Percentiles rank a stretch among this genome's conserved stretches.
phyloP scores from a whole-genome alignment of 371 early-diverging fungal genomes.

The Dinochytrium kinnereticum region DNA sequence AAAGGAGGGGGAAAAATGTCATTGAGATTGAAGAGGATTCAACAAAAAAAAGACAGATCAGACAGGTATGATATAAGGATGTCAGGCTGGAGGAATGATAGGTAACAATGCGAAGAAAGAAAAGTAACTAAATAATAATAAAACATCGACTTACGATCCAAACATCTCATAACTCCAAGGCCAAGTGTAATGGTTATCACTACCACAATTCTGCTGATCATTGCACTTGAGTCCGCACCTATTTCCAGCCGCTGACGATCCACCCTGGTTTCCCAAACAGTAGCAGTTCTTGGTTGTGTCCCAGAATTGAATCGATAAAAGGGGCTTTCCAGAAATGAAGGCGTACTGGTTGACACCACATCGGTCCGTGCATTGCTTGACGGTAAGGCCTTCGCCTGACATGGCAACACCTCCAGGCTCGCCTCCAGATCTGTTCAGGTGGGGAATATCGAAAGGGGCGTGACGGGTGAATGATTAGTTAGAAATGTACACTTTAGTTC shows the following conservation, averaged over 20 bases:
- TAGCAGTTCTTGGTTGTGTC: slow-evolving; percentile 6
- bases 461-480: too few species aligned
- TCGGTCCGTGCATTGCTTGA: not conserved
- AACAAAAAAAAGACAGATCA: not conserved
- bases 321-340: slow-evolving; percentile 10
- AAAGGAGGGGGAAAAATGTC: not conserved
- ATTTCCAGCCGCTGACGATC: not conserved
- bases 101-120: too few species aligned
- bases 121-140: too few species aligned
- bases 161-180: not conserved
- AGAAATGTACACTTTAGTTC: too few species aligned
- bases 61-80: not conserved
- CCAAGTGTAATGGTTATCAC: not conserved
- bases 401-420: slow-evolving; percentile 1
- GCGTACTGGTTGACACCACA: not conserved
- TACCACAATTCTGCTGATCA: not conserved
- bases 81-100: not conserved
- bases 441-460: too few species aligned
- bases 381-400: not conserved
- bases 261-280: not conserved
- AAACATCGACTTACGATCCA: too few species aligned
- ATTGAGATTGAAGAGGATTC: not conserved
- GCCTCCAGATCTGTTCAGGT: not conserved
- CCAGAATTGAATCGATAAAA: not conserved
- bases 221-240: not conserved